A percentile compares a stretch with the other conserved stretches of the same genome.
These are phyloP conservation scores for Penicillium decumbens DNA, from an alignment of 2,329 filamentous ascomycete species.

Conservation along the genomic window DNA sequence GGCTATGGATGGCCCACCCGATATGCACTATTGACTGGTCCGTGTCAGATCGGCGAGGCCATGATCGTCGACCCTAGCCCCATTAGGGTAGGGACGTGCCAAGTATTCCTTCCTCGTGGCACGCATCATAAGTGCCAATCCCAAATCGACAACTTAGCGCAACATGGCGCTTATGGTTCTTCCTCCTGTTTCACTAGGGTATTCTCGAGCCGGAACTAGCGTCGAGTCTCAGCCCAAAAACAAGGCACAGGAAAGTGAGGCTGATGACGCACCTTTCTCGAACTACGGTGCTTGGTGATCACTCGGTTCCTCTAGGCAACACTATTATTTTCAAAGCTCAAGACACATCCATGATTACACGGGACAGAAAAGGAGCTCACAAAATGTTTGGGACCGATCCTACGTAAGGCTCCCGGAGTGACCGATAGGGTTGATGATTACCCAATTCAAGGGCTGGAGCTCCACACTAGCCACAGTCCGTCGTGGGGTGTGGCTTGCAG, in stretches of 20 bases:
- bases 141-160: neutral
- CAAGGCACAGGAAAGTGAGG: constrained; percentile 3
- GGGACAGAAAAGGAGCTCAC: neutral
- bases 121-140: constrained; percentile 6
- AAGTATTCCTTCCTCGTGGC: constrained; percentile 14
- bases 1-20: constrained; percentile 2
- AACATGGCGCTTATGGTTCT: constrained; percentile 8
- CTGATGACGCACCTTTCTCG: constrained; percentile 7
- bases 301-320: constrained; percentile 8
- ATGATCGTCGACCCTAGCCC: constrained; percentile 12
- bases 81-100: constrained; percentile 2
- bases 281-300: constrained; percentile 11
- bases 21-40: constrained; percentile 17
- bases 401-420: constrained; percentile 9
- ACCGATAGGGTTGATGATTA: constrained; percentile 12
- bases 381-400: neutral
- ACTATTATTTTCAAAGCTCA: constrained; percentile 5
- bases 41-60: constrained; percentile 14
- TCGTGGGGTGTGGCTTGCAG: constrained; percentile 21
- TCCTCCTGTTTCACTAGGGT: neutral
- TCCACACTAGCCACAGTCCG: constrained; percentile 18
- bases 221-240: neutral
- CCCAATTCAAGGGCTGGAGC: constrained; percentile 1
- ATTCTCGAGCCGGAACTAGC: neutral
- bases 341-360: neutral